Evolutionary conservation across 2,329 filamentous ascomycete species (phyloP).

Genomic region (Dryadomyces quercus-mongolicae): DNA sequence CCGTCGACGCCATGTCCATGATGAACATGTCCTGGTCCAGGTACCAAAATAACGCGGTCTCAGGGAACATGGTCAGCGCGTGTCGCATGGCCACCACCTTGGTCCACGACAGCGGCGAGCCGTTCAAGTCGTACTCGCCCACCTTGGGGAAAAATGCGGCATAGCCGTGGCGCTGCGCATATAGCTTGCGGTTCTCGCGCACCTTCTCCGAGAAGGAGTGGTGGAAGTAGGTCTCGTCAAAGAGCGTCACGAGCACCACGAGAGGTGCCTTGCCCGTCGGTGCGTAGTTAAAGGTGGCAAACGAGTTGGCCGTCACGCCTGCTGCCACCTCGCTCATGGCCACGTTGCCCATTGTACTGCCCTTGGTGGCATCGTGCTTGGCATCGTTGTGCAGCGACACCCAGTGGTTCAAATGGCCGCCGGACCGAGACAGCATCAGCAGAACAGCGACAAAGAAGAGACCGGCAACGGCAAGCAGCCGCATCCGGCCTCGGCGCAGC

Average conservation of each 20-base stretch:
- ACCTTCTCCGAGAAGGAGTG: slow-evolving; percentile 60
- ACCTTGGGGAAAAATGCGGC: slow-evolving; percentile 67
- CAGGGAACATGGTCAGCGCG: slow-evolving; percentile 68
- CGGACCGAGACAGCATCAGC: slow-evolving; percentile 40
- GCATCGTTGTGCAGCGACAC: slow-evolving; percentile 7
- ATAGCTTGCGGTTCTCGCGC: slow-evolving; percentile 70
- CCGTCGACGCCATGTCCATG: slow-evolving; percentile 62
- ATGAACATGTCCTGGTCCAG: slow-evolving; percentile 78
- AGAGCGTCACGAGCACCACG: slow-evolving; percentile 72
- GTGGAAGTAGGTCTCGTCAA: slow-evolving; percentile 56
- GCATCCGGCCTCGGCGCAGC: slow-evolving; percentile 50
- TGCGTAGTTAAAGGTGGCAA: slow-evolving; percentile 14
- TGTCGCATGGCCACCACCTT: slow-evolving; percentile 80
- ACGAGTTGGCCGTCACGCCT: slow-evolving; percentile 5
- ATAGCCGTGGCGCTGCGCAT: slow-evolving; percentile 82
- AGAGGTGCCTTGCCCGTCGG: slow-evolving; percentile 42
- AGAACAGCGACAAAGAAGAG: slow-evolving; percentile 45
- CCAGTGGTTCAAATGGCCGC: slow-evolving; percentile 9
- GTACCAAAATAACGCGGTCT: slow-evolving; percentile 74
- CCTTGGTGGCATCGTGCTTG: slow-evolving; percentile 1
- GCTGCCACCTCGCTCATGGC: not conserved
- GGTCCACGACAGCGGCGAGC: slow-evolving; percentile 54
- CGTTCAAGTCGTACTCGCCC: slow-evolving; percentile 61
- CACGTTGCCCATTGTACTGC: slow-evolving; percentile 2
- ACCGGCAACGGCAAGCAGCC: slow-evolving; percentile 41